Percentiles rank a stretch among this genome's conserved stretches.
These are phyloP conservation scores for Colletotrichum sp. DNA, from an alignment of 2,329 filamentous ascomycete species.

Conservation along the genomic window DNA sequence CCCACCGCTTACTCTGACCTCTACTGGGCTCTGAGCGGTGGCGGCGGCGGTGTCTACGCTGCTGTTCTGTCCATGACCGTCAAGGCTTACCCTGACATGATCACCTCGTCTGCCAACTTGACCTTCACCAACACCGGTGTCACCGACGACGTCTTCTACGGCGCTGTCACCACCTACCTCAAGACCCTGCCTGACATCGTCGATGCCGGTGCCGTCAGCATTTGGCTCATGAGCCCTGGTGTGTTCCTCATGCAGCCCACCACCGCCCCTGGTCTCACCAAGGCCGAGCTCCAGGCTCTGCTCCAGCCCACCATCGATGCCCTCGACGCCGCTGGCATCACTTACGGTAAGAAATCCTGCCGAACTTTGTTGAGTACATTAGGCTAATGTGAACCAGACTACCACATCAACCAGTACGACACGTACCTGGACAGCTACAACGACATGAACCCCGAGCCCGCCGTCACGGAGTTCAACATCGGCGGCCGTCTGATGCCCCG, in stretches of 20 bases:
- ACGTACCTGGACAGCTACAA: constrained; percentile 25
- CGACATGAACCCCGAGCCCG: constrained; percentile 19
- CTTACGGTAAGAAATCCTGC: constrained; percentile 23
- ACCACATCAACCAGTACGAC: constrained; percentile 30
- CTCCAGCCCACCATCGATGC: constrained; percentile 44
- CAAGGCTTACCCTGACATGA: constrained; percentile 28
- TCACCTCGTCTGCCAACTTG: constrained; percentile 48
- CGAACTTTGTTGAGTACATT: background rate
- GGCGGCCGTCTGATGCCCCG: constrained; percentile 13
- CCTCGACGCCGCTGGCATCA: constrained; percentile 25
- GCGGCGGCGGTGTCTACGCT: constrained; percentile 57
- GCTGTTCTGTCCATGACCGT: constrained; percentile 55
- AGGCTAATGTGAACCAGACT: background rate
- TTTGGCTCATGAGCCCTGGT: constrained; percentile 4
- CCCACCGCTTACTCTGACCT: constrained; percentile 50
- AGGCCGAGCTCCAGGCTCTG: constrained; percentile 40
- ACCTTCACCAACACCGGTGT: constrained; percentile 34
- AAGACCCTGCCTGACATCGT: constrained; percentile 5
- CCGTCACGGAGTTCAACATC: constrained; percentile 18
- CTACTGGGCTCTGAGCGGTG: constrained; percentile 60
- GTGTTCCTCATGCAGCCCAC: constrained; percentile 27
- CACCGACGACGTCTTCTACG: constrained; percentile 25
- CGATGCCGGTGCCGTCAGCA: constrained; percentile 14
- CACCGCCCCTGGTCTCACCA: constrained; percentile 47
- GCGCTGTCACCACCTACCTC: constrained; percentile 14